Base-by-base conservation (phyloP, 129 eudicot species). In the Logfia minima region DNA sequence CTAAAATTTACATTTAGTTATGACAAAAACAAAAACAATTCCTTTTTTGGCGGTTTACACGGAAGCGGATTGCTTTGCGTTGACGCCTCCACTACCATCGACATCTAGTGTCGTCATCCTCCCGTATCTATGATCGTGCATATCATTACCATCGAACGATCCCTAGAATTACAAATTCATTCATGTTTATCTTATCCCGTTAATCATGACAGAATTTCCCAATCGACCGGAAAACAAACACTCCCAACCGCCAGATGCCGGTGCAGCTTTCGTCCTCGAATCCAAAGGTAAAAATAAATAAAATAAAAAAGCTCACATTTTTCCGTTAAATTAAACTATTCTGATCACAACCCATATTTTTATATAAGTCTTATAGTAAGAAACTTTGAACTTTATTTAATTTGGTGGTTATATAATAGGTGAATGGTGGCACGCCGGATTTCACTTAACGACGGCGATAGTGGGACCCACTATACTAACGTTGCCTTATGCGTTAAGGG, bases 361-460 rank as follows among this genome's bases (percentile, higher is more conserved):
- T 8, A 0, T 34, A 18, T 8, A 3, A 8, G 6, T 1, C 2
- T 3, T 32, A 16, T 17, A 16, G 2, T 35, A 39, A 39, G 48
- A 39, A 39, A 39, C 28, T 37, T 32, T 34, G 51, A 14, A 39
- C 11, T n/a, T 35, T 67, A 45, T 45, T 45, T 45, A 14, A 45
- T 45, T 68, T 34, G 11, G 67, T 72, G 72, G 66, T 17, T 23
- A 23, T 43, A 19, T 79, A 41, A 24, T 45, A 92, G 98, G 98
- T 61, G 83, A 93, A 77, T 93, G 98, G 98, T 93, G 87, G 84
- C 98, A 90, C 51, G 97, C 96, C 1, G 98, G 98, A 37, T 93
- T 71, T 73, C 98, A 93, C 78, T 65, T 93, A 68, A 88, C 92
- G 13, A 93, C 97, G 35, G 98, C 98, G 35, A 93, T 93, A 66